Base-by-base conservation (phyloP, 208 protist genomes). In the Leishmania arabica region DNA sequence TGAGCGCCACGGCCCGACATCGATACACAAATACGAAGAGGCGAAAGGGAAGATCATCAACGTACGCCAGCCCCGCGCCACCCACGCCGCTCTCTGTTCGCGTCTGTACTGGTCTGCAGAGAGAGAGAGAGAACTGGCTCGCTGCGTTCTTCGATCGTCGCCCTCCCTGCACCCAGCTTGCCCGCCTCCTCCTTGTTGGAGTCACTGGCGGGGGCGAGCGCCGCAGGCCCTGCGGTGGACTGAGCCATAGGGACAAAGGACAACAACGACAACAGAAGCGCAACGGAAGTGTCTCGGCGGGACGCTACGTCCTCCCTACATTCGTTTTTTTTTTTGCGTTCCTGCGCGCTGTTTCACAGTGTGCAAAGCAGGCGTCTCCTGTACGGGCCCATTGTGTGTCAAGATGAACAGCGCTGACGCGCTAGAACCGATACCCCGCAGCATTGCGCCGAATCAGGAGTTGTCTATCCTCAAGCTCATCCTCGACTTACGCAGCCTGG, bases 401-500 rank as follows among this genome's bases (percentile, higher is more conserved):
- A 60, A 2, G 8, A 85, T 85, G 81, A 78, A 47, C n/a, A 42
- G 53, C 51, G 54, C 37, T 4, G 75, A 49, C 27, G 58, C 37
- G 42, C 49, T 78, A 4, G 51, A 85, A 62, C 40, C 77, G 31
- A 83, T 81, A 60, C 68, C 83, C 37, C 77, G 75, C 69, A 83
- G 80, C 56, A 81, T 90, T 42, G 47, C 83, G 40, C 89, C 92
- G 4, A 86, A 94, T 31, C 90, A 93, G 82, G 89, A 95, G 83
- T 80, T 94, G 42, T 74, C 84, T 2, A 75, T 95, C 5, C 73
- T 95, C 8, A 90, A 93, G 78, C 88, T 91, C 2, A 90, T 95
- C 56, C 77, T 95, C 15, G 83, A 80, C 49, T 84, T 95, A 49
- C 84, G 88, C 40, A 81, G 84, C 45, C 78, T 93, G 7, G 90